A percentile compares a stretch with the other conserved stretches of the same genome.
Conservation (phyloP, 2,329 filamentous ascomycete genomes). For the Lojkania enalia region DNA sequence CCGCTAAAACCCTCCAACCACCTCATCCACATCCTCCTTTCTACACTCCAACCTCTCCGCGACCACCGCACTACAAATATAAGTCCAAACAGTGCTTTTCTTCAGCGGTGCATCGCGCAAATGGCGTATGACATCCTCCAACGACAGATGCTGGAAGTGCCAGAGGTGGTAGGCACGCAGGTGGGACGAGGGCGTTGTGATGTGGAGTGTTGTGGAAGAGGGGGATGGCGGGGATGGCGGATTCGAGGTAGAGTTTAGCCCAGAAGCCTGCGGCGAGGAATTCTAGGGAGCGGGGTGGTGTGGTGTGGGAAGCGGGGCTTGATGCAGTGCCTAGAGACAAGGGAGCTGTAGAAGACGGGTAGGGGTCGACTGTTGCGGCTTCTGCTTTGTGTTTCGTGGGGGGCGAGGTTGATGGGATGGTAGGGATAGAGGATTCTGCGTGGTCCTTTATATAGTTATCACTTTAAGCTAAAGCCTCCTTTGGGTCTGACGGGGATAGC, state of each 20-base stretch:
- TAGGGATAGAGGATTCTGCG: too few species aligned
- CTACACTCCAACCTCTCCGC: conserved; percentile 35
- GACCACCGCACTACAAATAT: conserved; percentile 36
- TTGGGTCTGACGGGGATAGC: too few species aligned
- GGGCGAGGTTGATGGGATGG: too few species aligned
- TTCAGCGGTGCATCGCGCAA: conserved; percentile 36
- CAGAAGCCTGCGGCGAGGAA: conserved; percentile 32
- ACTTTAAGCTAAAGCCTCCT: too few species aligned
- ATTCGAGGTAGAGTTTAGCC: conserved; percentile 32
- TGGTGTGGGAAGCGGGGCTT: too few species aligned
- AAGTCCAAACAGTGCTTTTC: conserved; percentile 29
- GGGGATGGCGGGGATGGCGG: conserved; percentile 30
- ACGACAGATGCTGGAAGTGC: conserved; percentile 30
- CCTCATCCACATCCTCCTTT: conserved; percentile 20
- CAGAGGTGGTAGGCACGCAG: conserved; percentile 42
- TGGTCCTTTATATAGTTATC: too few species aligned
- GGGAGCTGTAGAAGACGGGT: too few species aligned
- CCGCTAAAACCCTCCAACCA: conserved; percentile 27
- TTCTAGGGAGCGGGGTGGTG: conserved; percentile 17
- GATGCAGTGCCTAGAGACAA: too few species aligned
- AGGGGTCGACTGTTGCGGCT: too few species aligned
- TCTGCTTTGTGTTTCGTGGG: too few species aligned
- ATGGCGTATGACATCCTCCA: conserved; percentile 26
- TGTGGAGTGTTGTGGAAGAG: conserved; percentile 19
- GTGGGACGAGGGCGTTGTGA: conserved; percentile 35